Conservation (phyloP, 78 protist genomes). For the Dictyostelium purpureum region DNA sequence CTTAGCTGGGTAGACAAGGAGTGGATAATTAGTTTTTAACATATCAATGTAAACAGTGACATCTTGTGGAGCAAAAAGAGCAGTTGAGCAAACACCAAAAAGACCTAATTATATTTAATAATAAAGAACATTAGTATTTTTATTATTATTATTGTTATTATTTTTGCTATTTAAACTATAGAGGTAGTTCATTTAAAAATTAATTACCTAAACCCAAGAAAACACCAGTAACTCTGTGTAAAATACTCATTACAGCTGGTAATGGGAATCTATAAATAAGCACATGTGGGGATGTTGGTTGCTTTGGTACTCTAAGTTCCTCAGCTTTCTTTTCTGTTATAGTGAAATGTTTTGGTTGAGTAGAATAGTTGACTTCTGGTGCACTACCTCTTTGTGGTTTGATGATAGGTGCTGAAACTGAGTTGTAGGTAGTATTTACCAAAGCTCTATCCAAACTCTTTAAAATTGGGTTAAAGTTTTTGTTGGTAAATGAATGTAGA, state of each 20-base stretch:
- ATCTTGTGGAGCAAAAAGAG: conserved; percentile 61
- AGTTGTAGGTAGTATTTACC: not conserved
- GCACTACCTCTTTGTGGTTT: no score
- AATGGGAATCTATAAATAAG: conserved; percentile 72
- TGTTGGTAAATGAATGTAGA: not conserved
- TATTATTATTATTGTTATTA: no score
- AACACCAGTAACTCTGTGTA: conserved; percentile 77
- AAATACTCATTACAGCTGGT: conserved; percentile 68
- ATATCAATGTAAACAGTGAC: conserved; percentile 10
- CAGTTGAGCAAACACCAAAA: not conserved
- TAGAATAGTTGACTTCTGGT: not conserved
- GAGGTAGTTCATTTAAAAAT: no score
- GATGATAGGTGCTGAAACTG: no score
- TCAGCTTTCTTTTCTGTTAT: conserved; percentile 48
- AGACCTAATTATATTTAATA: no score
- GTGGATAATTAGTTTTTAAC: conserved; percentile 21
- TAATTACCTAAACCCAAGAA: conserved; percentile 61
- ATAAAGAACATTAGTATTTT: no score
- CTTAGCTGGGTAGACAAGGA: conserved; percentile 22
- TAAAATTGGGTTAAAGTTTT: not conserved
- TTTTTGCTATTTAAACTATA: no score
- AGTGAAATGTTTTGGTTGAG: conserved; percentile 23
- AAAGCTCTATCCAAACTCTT: not conserved
- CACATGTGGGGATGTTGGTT: conserved; percentile 82
- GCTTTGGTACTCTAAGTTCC: not conserved